phyloP scores from a whole-genome alignment of 805 yeast species.

The Candida lessepsii region DNA sequence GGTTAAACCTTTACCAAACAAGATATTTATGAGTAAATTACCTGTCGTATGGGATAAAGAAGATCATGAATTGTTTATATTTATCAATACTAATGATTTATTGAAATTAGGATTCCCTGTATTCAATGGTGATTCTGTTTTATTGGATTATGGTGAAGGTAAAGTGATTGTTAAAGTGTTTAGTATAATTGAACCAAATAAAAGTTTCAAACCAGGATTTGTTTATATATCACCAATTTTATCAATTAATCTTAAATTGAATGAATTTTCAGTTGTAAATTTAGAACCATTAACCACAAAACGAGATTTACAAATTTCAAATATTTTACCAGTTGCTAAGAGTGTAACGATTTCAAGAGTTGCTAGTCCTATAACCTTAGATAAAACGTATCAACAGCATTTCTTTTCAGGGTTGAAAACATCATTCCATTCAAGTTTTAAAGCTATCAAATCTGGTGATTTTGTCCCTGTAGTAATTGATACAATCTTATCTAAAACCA shows the following conservation, averaged over 20 bases:
- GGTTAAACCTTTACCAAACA: conserved; percentile 30
- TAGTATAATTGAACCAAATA: conserved; percentile 65
- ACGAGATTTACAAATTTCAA: conserved; percentile 21
- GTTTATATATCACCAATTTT: conserved; percentile 66
- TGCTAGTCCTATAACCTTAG: conserved; percentile 67
- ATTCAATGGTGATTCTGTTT: conserved; percentile 67
- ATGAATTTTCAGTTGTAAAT: conserved; percentile 19
- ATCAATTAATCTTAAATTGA: conserved; percentile 46
- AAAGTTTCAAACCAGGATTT: conserved; percentile 30
- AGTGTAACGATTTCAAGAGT: conserved; percentile 66
- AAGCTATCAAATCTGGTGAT: conserved; percentile 66
- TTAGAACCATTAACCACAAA: conserved; percentile 19
- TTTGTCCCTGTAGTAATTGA: conserved; percentile 78
- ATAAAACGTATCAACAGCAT: conserved; percentile 57
- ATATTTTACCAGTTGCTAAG: conserved; percentile 49
- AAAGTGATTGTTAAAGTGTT: conserved; percentile 43
- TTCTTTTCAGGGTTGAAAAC: conserved; percentile 60
- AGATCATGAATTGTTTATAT: conserved; percentile 38
- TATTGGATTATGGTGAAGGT: conserved; percentile 20
- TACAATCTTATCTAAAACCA: conserved; percentile 56
- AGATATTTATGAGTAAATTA: conserved; percentile 22
- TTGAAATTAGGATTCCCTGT: conserved; percentile 52
- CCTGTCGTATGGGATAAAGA: conserved; percentile 25
- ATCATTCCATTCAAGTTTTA: conserved; percentile 54
- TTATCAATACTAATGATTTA: conserved; percentile 49